Percentiles rank a stretch among this genome's conserved stretches.
Evolutionary conservation across 2,329 filamentous ascomycete genomes (phyloP).

Genomic region (Colletotrichum costaricense): DNA sequence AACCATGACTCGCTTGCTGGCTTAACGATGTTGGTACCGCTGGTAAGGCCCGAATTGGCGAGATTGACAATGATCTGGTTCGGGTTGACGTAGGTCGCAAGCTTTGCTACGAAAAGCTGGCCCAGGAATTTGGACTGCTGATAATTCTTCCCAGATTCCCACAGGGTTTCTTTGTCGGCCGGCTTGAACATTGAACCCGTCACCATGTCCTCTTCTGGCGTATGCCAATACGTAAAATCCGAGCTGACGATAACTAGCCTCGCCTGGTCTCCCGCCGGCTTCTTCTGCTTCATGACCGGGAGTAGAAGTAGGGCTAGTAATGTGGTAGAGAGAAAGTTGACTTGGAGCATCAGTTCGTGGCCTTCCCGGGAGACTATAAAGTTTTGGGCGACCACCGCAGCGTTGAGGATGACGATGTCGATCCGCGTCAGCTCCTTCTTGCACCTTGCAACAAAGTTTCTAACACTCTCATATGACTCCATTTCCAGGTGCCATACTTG

Average conservation of each 20-base stretch:
- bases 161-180: constrained; percentile 45
- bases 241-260: constrained; percentile 46
- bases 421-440: constrained; percentile 17
- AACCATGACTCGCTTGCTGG: constrained; percentile 36
- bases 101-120: constrained; percentile 49
- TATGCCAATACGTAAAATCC: constrained; percentile 38
- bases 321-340: constrained; percentile 44
- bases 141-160: constrained; percentile 40
- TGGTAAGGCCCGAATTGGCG: constrained; percentile 57
- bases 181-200: constrained; percentile 40
- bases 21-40: constrained; percentile 54
- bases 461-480: constrained; percentile 33
- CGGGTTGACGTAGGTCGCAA: constrained; percentile 49
- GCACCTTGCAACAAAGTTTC: constrained; percentile 27
- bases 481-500: constrained; percentile 36
- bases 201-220: constrained; percentile 39
- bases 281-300: constrained; percentile 37
- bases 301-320: constrained; percentile 39
- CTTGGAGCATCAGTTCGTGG: constrained; percentile 41
- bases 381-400: constrained; percentile 16
- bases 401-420: constrained; percentile 38
- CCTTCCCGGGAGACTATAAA: constrained; percentile 31
- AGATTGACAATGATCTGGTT: constrained; percentile 58
- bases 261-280: constrained; percentile 37
- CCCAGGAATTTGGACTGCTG: constrained; percentile 44